Conservation (phyloP, 352 stramenopile species). For the Elongisporangium undulatum region DNA sequence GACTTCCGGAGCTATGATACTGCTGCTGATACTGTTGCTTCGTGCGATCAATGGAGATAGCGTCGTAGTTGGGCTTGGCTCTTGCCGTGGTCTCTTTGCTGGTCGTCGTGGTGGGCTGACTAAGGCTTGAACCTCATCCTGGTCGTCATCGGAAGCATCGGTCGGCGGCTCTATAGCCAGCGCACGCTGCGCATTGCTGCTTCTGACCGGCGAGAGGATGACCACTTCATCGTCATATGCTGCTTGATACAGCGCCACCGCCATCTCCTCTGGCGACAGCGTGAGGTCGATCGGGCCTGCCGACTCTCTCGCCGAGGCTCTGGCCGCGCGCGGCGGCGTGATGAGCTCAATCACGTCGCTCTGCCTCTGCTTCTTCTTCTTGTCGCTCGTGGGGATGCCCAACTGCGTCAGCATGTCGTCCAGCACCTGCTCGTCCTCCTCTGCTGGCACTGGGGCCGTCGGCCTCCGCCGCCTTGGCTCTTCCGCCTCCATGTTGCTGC, state of each 20-base stretch:
- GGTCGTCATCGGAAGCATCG: conserved; percentile 1
- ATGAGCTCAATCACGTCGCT: conserved; percentile 39
- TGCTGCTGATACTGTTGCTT: not conserved
- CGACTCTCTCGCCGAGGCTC: not conserved
- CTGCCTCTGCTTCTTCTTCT: conserved; percentile 10
- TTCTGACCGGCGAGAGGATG: conserved; percentile 3
- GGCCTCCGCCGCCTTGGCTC: not conserved
- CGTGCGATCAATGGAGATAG: not conserved
- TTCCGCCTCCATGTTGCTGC: not conserved
- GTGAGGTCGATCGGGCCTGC: not conserved
- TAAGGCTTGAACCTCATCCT: not conserved
- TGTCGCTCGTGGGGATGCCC: conserved; percentile 16
- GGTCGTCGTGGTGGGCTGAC: not conserved
- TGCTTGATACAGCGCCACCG: conserved; percentile 11
- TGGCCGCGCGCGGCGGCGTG: conserved; percentile 18
- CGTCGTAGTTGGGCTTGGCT: not conserved
- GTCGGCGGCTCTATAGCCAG: conserved; percentile 6
- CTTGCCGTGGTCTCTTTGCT: not conserved
- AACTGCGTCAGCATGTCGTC: conserved; percentile 30
- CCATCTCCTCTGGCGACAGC: conserved; percentile 4
- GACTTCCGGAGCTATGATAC: not conserved
- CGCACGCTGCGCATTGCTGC: not conserved
- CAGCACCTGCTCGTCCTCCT: conserved; percentile 19
- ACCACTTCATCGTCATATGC: conserved; percentile 32
- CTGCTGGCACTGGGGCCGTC: not conserved